These are phyloP conservation scores for Trametes versicolor DNA, from an alignment of 1,284 basidiomycete genomes.

Conservation along the genomic window DNA sequence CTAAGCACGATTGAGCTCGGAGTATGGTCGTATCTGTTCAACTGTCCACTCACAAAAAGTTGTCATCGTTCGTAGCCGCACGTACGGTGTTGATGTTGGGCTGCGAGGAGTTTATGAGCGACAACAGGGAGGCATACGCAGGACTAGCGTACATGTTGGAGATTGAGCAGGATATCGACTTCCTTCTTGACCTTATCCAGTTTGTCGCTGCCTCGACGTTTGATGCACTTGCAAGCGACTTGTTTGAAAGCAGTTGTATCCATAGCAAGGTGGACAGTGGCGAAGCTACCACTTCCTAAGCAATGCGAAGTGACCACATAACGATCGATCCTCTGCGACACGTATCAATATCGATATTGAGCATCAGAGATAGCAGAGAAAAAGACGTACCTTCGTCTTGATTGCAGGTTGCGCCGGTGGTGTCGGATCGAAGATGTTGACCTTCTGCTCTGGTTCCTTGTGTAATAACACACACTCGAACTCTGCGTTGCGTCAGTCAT, in stretches of 20 bases:
- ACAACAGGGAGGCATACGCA: not conserved
- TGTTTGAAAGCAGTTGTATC: constrained; percentile 71
- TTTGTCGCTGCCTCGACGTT: constrained; percentile 63
- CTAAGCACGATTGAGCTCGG: constrained; percentile 44
- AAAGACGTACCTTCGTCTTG: constrained; percentile 53
- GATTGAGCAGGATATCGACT: constrained; percentile 72
- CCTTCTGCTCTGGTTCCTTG: constrained; percentile 60
- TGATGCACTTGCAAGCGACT: constrained; percentile 86
- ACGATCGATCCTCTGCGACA: constrained; percentile 59
- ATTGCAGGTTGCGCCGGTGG: constrained; percentile 61
- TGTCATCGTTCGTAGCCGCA: constrained; percentile 70
- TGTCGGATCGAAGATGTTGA: constrained; percentile 67
- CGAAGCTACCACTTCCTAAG: constrained; percentile 83
- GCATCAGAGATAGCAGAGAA: not conserved
- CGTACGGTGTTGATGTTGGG: constrained; percentile 85
- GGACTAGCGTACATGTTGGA: constrained; percentile 68
- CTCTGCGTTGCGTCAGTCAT: constrained; percentile 49
- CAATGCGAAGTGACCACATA: constrained; percentile 79
- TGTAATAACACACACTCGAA: constrained; percentile 73
- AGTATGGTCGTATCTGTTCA: not conserved
- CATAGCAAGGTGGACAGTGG: constrained; percentile 80
- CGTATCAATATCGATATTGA: not conserved
- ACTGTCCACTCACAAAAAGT: constrained; percentile 60
- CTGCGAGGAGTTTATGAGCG: constrained; percentile 49
- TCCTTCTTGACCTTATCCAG: constrained; percentile 77